Evolutionary conservation across 2,329 filamentous ascomycete species (phyloP).

Genomic region (Neurospora sp.): DNA sequence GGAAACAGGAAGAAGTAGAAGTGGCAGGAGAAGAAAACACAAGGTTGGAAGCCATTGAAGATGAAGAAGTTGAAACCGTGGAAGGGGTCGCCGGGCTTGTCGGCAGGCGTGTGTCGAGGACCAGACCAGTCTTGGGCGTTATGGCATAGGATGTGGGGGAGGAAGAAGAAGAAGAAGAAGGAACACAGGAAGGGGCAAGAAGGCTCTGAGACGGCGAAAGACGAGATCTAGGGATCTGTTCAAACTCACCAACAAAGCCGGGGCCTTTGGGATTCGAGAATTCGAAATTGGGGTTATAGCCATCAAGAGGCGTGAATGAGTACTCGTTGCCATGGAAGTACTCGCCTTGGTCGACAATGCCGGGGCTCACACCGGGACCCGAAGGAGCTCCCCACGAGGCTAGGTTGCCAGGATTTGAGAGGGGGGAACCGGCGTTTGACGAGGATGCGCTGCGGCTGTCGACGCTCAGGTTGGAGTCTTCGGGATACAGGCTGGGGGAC

Average conservation of each 20-base stretch:
- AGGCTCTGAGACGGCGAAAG: constrained; percentile 12
- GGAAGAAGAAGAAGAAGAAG: constrained; percentile 18
- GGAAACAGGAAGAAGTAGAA: constrained; percentile 22
- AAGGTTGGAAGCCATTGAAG: constrained; percentile 19
- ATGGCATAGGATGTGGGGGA: constrained; percentile 16
- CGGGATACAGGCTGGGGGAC: constrained; percentile 35
- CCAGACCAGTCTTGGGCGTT: constrained; percentile 16
- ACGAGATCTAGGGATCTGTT: constrained; percentile 25
- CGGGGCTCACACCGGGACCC: constrained; percentile 49
- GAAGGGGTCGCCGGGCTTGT: constrained; percentile 17
- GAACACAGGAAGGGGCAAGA: constrained; percentile 6
- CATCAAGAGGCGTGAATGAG: constrained; percentile 44
- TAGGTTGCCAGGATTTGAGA: constrained; percentile 48
- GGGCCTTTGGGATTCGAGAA: constrained; percentile 36
- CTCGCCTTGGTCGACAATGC: constrained; percentile 49
- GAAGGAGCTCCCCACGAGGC: constrained; percentile 44
- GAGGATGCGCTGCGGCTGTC: constrained; percentile 46
- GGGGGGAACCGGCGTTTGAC: constrained; percentile 57
- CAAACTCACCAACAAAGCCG: constrained; percentile 47
- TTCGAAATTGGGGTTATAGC: constrained; percentile 35
- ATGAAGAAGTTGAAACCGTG: constrained; percentile 15
- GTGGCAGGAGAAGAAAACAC: constrained; percentile 22
- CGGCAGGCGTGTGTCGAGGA: constrained; percentile 21
- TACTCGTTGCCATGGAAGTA: constrained; percentile 45
- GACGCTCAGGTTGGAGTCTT: constrained; percentile 51